Conservation (phyloP, 805 yeast genomes). For the Lipomyces spencermartinsiae region DNA sequence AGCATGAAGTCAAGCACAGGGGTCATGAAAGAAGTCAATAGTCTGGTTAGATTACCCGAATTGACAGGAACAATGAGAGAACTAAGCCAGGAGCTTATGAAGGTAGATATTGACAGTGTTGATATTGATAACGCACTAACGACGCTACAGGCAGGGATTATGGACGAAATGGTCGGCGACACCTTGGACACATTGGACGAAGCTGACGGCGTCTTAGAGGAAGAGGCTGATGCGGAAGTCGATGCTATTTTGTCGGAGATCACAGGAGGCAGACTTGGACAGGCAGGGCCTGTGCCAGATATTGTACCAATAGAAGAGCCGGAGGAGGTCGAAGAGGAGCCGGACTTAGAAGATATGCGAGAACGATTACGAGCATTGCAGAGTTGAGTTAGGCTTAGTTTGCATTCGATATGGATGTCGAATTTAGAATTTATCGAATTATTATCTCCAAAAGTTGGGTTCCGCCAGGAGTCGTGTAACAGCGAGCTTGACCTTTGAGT, state of each 20-base stretch:
- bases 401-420: neutral
- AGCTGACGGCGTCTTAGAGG: constrained; percentile 65
- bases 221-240: constrained; percentile 67
- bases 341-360: constrained; percentile 82
- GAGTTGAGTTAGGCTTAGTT: constrained; percentile 46
- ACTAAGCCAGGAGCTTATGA: constrained; percentile 80
- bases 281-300: constrained; percentile 49
- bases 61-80: constrained; percentile 83
- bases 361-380: constrained; percentile 87
- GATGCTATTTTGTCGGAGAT: constrained; percentile 62
- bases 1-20: constrained; percentile 78
- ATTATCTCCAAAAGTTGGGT: too few relatives aligned
- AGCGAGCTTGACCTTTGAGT: neutral
- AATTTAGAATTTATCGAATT: constrained; percentile 15
- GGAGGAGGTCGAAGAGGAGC: constrained; percentile 65
- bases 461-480: too few relatives aligned
- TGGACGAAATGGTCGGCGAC: constrained; percentile 95
- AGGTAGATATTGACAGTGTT: constrained; percentile 20
- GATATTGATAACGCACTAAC: neutral
- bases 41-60: constrained; percentile 77
- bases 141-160: constrained; percentile 55
- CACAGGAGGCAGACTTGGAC: constrained; percentile 52
- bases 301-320: constrained; percentile 47
- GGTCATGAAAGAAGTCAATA: constrained; percentile 88
- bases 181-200: constrained; percentile 74